A percentile compares a stretch with the other conserved stretches of the same genome.
Conservation (phyloP, 441 rosid genomes). For the Biscutella laevigata region DNA sequence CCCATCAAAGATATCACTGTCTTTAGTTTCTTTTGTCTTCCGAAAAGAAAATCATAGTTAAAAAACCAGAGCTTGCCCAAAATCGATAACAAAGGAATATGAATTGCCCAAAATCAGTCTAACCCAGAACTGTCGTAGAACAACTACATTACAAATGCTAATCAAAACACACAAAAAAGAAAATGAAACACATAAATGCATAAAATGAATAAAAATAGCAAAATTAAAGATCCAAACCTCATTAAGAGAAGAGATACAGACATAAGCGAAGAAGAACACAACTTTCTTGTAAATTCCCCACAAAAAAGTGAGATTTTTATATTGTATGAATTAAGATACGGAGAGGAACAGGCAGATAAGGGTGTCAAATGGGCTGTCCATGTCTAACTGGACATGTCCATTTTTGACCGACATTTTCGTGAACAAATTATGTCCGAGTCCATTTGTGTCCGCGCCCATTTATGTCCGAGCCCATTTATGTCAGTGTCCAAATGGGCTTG, state of each 20-base stretch:
- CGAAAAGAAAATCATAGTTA: background rate
- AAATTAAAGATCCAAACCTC: background rate
- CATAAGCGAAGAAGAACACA: background rate
- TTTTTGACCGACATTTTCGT: too few relatives aligned
- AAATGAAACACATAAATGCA: too few relatives aligned
- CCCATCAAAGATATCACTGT: background rate
- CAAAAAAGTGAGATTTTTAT: background rate
- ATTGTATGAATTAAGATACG: background rate
- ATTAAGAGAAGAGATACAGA: background rate
- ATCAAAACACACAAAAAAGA: background rate
- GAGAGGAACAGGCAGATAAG: too few relatives aligned
- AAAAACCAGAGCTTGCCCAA: background rate
- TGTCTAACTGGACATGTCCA: too few relatives aligned
- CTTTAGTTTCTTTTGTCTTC: background rate
- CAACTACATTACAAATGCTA: conserved; percentile 2
- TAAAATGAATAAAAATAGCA: background rate
- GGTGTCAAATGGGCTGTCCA: too few relatives aligned
- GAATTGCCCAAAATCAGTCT: too few relatives aligned
- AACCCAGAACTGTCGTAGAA: too few relatives aligned
- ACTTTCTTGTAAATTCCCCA: background rate
- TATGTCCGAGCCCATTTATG: too few relatives aligned
- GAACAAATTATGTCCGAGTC: too few relatives aligned
- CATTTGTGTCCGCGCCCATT: too few relatives aligned
- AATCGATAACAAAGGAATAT: background rate
- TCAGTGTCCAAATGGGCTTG: too few relatives aligned